These are phyloP conservation scores for Lactarius quietus DNA, from an alignment of 768 basidiomycete genomes.

Conservation along the genomic window DNA sequence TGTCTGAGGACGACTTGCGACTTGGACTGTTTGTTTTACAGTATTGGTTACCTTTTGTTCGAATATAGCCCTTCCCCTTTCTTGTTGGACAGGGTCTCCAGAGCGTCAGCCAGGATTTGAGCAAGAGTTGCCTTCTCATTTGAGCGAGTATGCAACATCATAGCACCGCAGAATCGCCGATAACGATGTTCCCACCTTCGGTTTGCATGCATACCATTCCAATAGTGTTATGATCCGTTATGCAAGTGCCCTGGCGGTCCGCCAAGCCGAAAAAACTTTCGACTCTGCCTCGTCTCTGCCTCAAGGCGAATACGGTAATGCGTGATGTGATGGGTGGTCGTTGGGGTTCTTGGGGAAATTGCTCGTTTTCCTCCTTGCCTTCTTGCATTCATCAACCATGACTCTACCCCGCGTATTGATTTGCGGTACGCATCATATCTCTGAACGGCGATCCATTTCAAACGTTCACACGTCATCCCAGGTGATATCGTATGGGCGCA, in stretches of 20 bases:
- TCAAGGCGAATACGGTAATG: not conserved
- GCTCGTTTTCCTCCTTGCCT: not conserved
- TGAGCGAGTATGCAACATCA: not conserved
- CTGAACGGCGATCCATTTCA: not conserved
- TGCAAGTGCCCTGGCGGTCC: not conserved
- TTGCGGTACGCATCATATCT: conserved; percentile 30
- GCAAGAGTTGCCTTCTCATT: not conserved
- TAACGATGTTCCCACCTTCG: too few species aligned
- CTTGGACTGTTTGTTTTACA: conserved; percentile 1
- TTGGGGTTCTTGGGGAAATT: not conserved
- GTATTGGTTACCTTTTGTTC: conserved; percentile 1
- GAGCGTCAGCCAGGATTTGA: not conserved
- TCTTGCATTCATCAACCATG: conserved; percentile 1
- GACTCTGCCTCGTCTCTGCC: not conserved
- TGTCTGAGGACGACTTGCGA: not conserved
- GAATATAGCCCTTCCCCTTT: not conserved
- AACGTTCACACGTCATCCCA: conserved; percentile 29
- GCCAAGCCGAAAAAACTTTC: not conserved
- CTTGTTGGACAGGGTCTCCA: not conserved
- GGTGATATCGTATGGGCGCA: conserved; percentile 80
- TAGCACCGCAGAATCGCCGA: not conserved
- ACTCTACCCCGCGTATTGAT: conserved; percentile 33
- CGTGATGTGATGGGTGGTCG: too few species aligned
- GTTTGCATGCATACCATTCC: too few species aligned
- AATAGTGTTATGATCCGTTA: too few species aligned